Evolutionary conservation across 2,329 filamentous ascomycete species (phyloP), one percentile per base, ranked within the genome.

Genomic region (Cladosporium sp.): DNA sequence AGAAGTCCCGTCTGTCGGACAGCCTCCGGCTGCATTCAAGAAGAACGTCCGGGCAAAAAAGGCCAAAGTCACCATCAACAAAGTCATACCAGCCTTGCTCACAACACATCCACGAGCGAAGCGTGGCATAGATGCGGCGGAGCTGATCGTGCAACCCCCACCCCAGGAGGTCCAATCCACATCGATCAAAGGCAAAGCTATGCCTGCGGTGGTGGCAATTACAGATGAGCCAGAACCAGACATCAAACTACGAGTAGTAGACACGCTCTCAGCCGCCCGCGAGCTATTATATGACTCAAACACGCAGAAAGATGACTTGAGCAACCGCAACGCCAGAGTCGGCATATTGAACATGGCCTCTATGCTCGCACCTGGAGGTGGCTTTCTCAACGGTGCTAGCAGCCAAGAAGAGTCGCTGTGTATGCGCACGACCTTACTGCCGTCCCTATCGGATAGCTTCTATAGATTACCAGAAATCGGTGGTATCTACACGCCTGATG

Each of bases 281-380:
- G 68, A 47, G 58, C 73, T 47, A 71, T 71, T 18, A 67, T 70
- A n/a, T 65, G 71, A 28, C 71, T 71, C 71, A 41, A 65, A 67
- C 15, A 58, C 68, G 8, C 67, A 70, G 52, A 69, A 70, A 59
- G 70, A 65, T 15, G 65, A 65, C 12, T 67, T 67, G 12, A 58
- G 38, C 68, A 68, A 69, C 41, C 70, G 66, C 60, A 66, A 66
- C 44, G 71, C 64, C 1, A 80, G 81, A 24, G 79, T 85, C 0
- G 85, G 80, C 2, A 78, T 89, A 32, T 78, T 88, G 1, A 88
- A 87, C 73, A 88, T 88, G 86, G 86, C 86, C 0, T 88, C 86
- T 0, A 85, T 86, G 0, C 79, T 88, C 1, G 81, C 81, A 0
- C 84, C 87, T 0, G 87, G 87, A 6, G 86, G 86, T 5, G 87